These are phyloP conservation scores for Plasmopara viticola DNA, from an alignment of 352 stramenopile species.

Conservation along the genomic window DNA sequence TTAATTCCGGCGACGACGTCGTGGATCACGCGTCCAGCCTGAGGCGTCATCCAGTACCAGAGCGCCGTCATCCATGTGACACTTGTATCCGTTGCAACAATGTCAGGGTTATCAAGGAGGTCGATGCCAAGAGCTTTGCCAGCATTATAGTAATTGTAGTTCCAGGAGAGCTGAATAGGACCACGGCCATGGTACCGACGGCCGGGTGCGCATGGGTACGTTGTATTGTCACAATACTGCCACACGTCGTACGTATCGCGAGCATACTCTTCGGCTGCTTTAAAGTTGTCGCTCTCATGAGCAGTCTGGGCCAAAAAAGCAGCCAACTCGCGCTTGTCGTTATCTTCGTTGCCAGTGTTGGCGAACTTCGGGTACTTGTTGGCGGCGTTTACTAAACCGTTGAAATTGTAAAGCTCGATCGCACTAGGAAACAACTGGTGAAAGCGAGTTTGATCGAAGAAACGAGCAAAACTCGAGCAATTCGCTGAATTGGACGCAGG, in stretches of 20 bases:
- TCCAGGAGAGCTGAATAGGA: constrained; percentile 45
- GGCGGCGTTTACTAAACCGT: constrained; percentile 29
- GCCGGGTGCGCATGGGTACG: constrained; percentile 25
- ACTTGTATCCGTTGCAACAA: constrained; percentile 25
- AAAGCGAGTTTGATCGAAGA: constrained; percentile 35
- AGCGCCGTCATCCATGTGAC: constrained; percentile 43
- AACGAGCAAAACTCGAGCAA: constrained; percentile 15
- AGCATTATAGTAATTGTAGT: constrained; percentile 47
- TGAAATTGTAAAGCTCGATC: constrained; percentile 34
- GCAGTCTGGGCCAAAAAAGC: constrained; percentile 40
- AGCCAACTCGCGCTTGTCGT: constrained; percentile 36
- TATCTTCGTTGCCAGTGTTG: constrained; percentile 31
- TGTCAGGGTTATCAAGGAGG: constrained; percentile 30
- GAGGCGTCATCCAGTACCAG: constrained; percentile 49
- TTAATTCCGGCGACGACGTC: constrained; percentile 26
- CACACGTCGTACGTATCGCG: constrained; percentile 20
- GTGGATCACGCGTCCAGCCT: constrained; percentile 33
- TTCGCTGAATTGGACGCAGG: no score
- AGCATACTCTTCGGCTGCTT: constrained; percentile 35
- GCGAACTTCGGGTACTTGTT: constrained; percentile 40
- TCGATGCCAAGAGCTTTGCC: constrained; percentile 32
- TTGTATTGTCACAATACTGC: constrained; percentile 34
- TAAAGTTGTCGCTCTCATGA: constrained; percentile 40
- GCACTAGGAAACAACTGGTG: constrained; percentile 32
- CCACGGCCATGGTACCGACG: constrained; percentile 41